Percentiles rank a stretch among this genome's conserved stretches.
phyloP scores from a whole-genome alignment of 2,329 filamentous ascomycete genomes.

The Hypoxylon sp. region DNA sequence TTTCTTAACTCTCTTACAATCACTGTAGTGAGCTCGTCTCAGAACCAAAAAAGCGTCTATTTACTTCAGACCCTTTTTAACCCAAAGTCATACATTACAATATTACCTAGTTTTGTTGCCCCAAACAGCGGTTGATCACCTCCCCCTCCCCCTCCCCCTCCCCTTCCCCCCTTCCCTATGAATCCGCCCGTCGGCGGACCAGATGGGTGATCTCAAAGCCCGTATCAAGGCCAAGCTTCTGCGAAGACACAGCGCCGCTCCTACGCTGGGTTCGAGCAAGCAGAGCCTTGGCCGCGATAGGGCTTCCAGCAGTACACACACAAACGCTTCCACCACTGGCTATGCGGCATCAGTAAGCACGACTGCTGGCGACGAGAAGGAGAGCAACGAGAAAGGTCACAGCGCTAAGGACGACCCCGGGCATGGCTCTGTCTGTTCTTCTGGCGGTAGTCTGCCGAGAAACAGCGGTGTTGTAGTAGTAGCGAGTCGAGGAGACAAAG shows the following conservation, averaged over 20 bases:
- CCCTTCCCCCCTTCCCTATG: slow-evolving; percentile 26
- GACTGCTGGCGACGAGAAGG: slow-evolving; percentile 43
- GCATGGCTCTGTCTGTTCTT: slow-evolving; percentile 21
- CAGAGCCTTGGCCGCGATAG: slow-evolving; percentile 49
- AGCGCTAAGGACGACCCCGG: slow-evolving; percentile 24
- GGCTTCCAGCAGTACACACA: slow-evolving; percentile 50
- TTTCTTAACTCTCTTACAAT: neutral
- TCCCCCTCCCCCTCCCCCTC: too few species aligned
- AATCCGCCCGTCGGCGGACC: slow-evolving; percentile 29
- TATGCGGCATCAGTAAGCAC: slow-evolving; percentile 48
- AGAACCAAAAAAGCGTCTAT: neutral
- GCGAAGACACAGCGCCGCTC: slow-evolving; percentile 59
- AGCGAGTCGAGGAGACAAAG: slow-evolving; percentile 21
- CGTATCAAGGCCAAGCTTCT: slow-evolving; percentile 64
- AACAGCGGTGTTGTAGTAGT: slow-evolving; percentile 10
- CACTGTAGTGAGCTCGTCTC: neutral
- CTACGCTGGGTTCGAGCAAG: slow-evolving; percentile 57
- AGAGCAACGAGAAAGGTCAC: slow-evolving; percentile 25
- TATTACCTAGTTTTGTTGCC: slow-evolving; percentile 3
- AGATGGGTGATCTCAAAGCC: slow-evolving; percentile 64
- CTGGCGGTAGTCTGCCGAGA: slow-evolving; percentile 10
- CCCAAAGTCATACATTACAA: slow-evolving; percentile 6
- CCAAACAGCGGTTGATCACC: neutral
- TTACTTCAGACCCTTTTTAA: slow-evolving; percentile 8
- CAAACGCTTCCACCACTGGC: slow-evolving; percentile 44